A percentile compares a stretch with the other conserved stretches of the same genome.
phyloP scores from a whole-genome alignment of 1,139 yeast species.

The Geotrichum restrictum region DNA sequence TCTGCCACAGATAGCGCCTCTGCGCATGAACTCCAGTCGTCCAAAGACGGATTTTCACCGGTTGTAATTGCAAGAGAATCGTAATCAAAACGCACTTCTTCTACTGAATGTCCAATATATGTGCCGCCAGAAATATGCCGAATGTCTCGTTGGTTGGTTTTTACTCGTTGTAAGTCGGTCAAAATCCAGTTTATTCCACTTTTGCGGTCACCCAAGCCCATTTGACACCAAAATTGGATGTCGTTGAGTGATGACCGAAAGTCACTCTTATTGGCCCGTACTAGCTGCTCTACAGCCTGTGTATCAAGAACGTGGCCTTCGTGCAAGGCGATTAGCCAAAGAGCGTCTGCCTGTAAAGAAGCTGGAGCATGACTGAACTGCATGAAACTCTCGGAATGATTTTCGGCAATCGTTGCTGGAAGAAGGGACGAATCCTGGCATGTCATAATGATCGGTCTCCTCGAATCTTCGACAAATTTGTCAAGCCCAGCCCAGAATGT shows the following conservation, averaged over 20 bases:
- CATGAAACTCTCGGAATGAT: constrained; percentile 29
- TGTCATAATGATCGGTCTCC: constrained; percentile 77
- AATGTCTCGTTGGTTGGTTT: constrained; percentile 18
- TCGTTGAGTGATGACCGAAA: constrained; percentile 53
- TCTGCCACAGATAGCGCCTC: constrained; percentile 25
- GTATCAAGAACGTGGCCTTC: constrained; percentile 43
- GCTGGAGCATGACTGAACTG: constrained; percentile 32
- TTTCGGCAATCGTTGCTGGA: constrained; percentile 10
- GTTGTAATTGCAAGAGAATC: neutral
- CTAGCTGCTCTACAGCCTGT: constrained; percentile 38
- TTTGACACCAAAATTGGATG: constrained; percentile 57
- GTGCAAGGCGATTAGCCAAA: constrained; percentile 39
- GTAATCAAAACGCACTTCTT: neutral
- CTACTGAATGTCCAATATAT: constrained; percentile 12
- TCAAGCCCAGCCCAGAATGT: constrained; percentile 74
- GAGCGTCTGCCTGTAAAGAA: constrained; percentile 32
- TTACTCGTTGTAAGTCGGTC: neutral
- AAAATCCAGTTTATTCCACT: constrained; percentile 18
- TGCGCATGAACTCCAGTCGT: neutral
- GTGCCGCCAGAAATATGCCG: constrained; percentile 28
- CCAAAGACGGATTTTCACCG: neutral
- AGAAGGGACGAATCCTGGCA: constrained; percentile 50
- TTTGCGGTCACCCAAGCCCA: constrained; percentile 34
- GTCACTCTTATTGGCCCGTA: constrained; percentile 45
- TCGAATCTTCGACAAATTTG: constrained; percentile 58